Conservation (phyloP, 345 rosid species). For the Mangifera indica region DNA sequence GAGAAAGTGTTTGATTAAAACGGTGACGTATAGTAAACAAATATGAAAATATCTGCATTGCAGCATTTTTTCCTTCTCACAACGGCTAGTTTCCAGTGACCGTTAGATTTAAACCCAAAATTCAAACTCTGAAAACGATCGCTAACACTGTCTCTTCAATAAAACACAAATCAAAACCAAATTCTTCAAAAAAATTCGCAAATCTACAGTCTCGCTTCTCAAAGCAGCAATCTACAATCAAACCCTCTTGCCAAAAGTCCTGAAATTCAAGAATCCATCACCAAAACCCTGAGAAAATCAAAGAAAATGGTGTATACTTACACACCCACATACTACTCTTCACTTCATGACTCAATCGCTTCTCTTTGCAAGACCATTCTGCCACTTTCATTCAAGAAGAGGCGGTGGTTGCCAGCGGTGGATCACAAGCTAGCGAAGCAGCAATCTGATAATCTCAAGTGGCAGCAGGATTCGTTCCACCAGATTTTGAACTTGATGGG, state of each 20-base stretch:
- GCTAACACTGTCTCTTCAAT: not conserved
- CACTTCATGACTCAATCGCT: slow-evolving; percentile 72
- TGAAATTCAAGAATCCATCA: not conserved
- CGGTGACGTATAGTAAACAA: slow-evolving; percentile 25
- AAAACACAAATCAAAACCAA: not conserved
- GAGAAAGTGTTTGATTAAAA: too few relatives aligned
- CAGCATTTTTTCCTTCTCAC: not conserved
- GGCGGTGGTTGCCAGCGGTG: slow-evolving; percentile 40
- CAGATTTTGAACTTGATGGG: slow-evolving; percentile 74
- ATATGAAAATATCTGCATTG: not conserved
- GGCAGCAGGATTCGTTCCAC: slow-evolving; percentile 82
- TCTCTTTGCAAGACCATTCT: slow-evolving; percentile 73
- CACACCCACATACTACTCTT: slow-evolving; percentile 73
- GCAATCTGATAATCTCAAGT: slow-evolving; percentile 74
- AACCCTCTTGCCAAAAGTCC: slow-evolving; percentile 12
- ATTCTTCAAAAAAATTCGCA: not conserved
- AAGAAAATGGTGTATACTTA: slow-evolving; percentile 59
- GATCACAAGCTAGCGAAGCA: slow-evolving; percentile 57
- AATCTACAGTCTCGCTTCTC: slow-evolving; percentile 27
- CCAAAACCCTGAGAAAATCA: slow-evolving; percentile 5
- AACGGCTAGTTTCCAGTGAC: slow-evolving; percentile 60
- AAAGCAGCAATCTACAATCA: slow-evolving; percentile 9
- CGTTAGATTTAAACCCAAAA: slow-evolving; percentile 32
- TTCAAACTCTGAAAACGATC: slow-evolving; percentile 21
- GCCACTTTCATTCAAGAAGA: slow-evolving; percentile 68